phyloP scores from a whole-genome alignment of 169 alveolate species.

The Eimeria zaria region DNA sequence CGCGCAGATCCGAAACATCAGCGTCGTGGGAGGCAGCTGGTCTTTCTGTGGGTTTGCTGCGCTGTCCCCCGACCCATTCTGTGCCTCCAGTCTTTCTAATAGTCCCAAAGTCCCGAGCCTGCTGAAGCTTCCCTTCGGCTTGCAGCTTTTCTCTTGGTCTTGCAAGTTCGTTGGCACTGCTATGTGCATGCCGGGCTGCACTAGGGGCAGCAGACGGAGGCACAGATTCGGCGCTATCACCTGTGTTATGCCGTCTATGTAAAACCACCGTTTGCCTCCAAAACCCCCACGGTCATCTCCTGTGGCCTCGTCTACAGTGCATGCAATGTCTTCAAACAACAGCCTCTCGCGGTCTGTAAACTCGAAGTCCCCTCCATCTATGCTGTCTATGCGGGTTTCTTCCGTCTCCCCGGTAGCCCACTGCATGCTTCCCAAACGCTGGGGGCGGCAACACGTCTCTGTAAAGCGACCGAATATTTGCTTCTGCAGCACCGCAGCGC shows the following conservation, averaged over 20 bases:
- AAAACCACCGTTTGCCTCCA: slow-evolving; percentile 84
- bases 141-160: neutral
- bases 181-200: slow-evolving; percentile 80
- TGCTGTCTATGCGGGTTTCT: slow-evolving; percentile 45
- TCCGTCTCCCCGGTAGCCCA: slow-evolving; percentile 75
- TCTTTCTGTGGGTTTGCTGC: neutral
- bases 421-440: slow-evolving; percentile 70
- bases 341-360: slow-evolving; percentile 66
- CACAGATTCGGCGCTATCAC: slow-evolving; percentile 73
- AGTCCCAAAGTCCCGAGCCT: slow-evolving; percentile 55
- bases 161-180: slow-evolving; percentile 39
- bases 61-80: neutral
- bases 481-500: slow-evolving; percentile 83
- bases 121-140: slow-evolving; percentile 10
- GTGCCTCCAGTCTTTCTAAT: slow-evolving; percentile 57
- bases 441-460: slow-evolving; percentile 66
- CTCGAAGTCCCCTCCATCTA: slow-evolving; percentile 17
- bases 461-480: slow-evolving; percentile 76
- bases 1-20: slow-evolving; percentile 69
- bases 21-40: slow-evolving; percentile 66
- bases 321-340: slow-evolving; percentile 60
- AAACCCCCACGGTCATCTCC: slow-evolving; percentile 77
- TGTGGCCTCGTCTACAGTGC: slow-evolving; percentile 70
- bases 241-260: slow-evolving; percentile 59
- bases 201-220: slow-evolving; percentile 71